These are phyloP conservation scores for Monosporascus sp. DNA, from an alignment of 2,329 filamentous ascomycete species.

Conservation along the genomic window DNA sequence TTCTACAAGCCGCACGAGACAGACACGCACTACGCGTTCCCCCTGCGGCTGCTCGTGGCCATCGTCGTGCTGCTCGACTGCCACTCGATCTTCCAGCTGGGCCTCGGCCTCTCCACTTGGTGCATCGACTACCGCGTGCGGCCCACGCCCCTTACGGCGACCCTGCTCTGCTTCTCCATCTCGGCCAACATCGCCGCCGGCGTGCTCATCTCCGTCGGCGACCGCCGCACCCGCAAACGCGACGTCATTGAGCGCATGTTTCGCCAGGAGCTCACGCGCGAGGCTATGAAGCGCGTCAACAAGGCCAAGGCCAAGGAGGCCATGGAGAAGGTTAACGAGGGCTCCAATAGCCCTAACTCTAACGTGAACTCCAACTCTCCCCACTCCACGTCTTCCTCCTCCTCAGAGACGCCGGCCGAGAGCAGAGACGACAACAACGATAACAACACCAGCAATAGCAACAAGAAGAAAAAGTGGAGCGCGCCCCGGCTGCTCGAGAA, in stretches of 20 bases:
- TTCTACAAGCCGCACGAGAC: constrained; percentile 91
- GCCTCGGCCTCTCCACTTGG: constrained; percentile 74
- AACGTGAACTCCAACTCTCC: too few species aligned
- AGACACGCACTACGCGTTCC: constrained; percentile 73
- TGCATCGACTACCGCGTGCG: constrained; percentile 66
- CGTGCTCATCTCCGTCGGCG: constrained; percentile 70
- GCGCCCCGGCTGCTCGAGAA: background rate
- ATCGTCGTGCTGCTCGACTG: constrained; percentile 75
- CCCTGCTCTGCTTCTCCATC: constrained; percentile 76
- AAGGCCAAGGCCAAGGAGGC: background rate
- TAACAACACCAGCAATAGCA: background rate
- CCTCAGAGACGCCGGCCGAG: too few species aligned
- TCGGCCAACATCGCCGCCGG: constrained; percentile 73
- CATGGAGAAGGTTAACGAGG: background rate
- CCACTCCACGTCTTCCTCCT: too few species aligned
- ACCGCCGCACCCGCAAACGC: constrained; percentile 75
- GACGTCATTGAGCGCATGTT: constrained; percentile 75
- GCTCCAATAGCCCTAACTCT: too few species aligned
- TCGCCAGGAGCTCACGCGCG: constrained; percentile 66
- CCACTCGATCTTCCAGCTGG: constrained; percentile 75
- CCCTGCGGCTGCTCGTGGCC: constrained; percentile 65
- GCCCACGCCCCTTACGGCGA: constrained; percentile 68
- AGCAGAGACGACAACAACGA: background rate
- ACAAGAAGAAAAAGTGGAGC: background rate
- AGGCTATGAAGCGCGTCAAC: constrained; percentile 28